Evolutionary conservation across 495 filamentous ascomycete species (phyloP).

Genomic region (Xylaria nigripes): DNA sequence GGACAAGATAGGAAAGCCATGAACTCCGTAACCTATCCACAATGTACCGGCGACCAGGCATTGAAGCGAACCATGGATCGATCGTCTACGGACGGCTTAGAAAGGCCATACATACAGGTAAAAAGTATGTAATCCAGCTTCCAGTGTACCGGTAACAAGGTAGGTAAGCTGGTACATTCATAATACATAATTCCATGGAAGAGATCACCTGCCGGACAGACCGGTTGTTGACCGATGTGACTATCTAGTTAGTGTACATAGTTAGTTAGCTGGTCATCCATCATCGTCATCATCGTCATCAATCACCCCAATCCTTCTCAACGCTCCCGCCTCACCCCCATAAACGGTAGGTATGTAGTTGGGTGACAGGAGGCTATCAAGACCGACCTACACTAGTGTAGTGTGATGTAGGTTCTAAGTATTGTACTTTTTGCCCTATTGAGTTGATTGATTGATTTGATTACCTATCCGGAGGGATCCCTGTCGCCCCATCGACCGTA

Average conservation of each 20-base stretch:
- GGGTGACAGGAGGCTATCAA: not conserved
- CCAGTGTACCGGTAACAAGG: not conserved
- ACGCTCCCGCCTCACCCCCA: too few species aligned
- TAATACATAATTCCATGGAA: too few species aligned
- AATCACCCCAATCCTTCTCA: too few species aligned
- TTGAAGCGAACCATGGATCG: not conserved
- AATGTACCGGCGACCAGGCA: not conserved
- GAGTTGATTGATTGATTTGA: too few species aligned
- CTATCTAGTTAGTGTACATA: too few species aligned
- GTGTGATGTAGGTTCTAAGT: too few species aligned
- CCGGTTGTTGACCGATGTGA: too few species aligned
- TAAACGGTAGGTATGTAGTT: not conserved
- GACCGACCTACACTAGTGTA: not conserved
- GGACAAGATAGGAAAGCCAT: not conserved
- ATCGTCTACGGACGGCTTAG: not conserved
- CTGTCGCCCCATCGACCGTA: not conserved
- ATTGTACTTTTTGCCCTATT: constrained; percentile 5
- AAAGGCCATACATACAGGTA: not conserved
- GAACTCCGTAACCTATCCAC: too few species aligned
- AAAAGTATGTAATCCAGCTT: not conserved
- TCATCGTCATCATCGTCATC: too few species aligned
- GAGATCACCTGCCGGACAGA: too few species aligned
- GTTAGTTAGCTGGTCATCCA: too few species aligned
- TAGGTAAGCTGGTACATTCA: too few species aligned
- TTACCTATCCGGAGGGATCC: not conserved